Evolutionary conservation across 768 basidiomycete genomes (phyloP).

Genomic region (Gloeostereum incarnatum): DNA sequence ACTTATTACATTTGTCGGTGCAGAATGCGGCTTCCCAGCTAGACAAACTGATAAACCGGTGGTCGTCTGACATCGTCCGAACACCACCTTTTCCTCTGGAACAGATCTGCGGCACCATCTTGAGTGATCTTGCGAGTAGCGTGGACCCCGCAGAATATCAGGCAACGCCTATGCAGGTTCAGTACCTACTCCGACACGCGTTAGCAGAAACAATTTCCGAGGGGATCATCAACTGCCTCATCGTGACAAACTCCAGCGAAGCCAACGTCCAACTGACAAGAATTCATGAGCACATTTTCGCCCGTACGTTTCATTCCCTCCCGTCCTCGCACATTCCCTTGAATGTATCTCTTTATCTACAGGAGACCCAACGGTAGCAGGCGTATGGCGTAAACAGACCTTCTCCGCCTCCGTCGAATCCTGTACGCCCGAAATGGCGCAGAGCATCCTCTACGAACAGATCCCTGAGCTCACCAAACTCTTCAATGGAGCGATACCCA

Average conservation of each 20-base stretch:
- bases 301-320: slow-evolving; percentile 44
- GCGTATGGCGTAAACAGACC: slow-evolving; percentile 85
- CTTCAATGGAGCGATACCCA: slow-evolving; percentile 34
- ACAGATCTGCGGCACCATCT: slow-evolving; percentile 45
- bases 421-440: slow-evolving; percentile 63
- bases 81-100: slow-evolving; percentile 43
- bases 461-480: slow-evolving; percentile 54
- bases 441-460: slow-evolving; percentile 60
- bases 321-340: not conserved
- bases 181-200: slow-evolving; percentile 73
- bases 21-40: slow-evolving; percentile 78
- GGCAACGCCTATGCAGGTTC: slow-evolving; percentile 60
- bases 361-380: slow-evolving; percentile 86
- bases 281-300: slow-evolving; percentile 84
- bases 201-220: slow-evolving; percentile 70
- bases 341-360: slow-evolving; percentile 2
- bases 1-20: too few relatives aligned
- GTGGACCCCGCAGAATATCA: slow-evolving; percentile 33
- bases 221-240: slow-evolving; percentile 77
- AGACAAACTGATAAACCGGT: slow-evolving; percentile 78
- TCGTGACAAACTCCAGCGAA: slow-evolving; percentile 79
- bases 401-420: slow-evolving; percentile 80
- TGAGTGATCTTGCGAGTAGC: slow-evolving; percentile 47
- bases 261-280: slow-evolving; percentile 78
- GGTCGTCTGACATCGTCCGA: slow-evolving; percentile 72